phyloP scores from a whole-genome alignment of 1,284 basidiomycete genomes.

The Pseudozyma sp. region DNA sequence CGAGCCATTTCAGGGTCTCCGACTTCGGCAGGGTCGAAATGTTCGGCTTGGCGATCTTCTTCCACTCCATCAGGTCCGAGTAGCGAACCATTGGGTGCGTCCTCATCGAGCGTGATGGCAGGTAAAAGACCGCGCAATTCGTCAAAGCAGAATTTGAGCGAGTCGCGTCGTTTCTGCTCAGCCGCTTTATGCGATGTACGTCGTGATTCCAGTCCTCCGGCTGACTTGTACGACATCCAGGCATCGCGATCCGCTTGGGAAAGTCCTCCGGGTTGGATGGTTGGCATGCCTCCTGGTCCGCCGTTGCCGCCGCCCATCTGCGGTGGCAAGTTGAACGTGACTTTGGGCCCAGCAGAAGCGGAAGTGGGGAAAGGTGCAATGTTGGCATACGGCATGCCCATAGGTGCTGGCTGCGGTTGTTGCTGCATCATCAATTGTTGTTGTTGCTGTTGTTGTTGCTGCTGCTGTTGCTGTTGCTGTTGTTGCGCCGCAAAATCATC shows the following conservation, averaged over 20 bases:
- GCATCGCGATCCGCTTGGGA: slow-evolving; percentile 54
- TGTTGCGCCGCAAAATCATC: slow-evolving; percentile 27
- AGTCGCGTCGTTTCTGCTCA: slow-evolving; percentile 95
- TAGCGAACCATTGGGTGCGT: slow-evolving; percentile 62
- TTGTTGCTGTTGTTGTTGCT: slow-evolving; percentile 22
- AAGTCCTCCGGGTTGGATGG: slow-evolving; percentile 50
- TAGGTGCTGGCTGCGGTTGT: slow-evolving; percentile 9
- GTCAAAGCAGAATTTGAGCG: slow-evolving; percentile 94
- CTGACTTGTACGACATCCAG: slow-evolving; percentile 55
- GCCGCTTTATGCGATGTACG: slow-evolving; percentile 96
- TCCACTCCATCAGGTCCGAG: slow-evolving; percentile 62
- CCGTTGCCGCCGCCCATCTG: slow-evolving; percentile 10
- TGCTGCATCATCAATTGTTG: slow-evolving; percentile 27
- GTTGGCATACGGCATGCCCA: slow-evolving; percentile 26
- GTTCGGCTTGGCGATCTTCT: slow-evolving; percentile 62
- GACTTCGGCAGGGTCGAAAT: slow-evolving; percentile 48
- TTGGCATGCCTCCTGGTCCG: slow-evolving; percentile 17
- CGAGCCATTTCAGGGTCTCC: slow-evolving; percentile 49
- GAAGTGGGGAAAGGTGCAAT: slow-evolving; percentile 35
- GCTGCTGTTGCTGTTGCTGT: slow-evolving; percentile 20
- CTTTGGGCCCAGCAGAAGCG: slow-evolving; percentile 23
- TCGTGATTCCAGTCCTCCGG: slow-evolving; percentile 71
- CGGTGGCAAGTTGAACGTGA: slow-evolving; percentile 40
- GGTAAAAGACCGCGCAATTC: slow-evolving; percentile 89
- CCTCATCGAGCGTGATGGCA: slow-evolving; percentile 65